Percentiles rank a stretch among this genome's conserved stretches.
Conservation (phyloP, 345 rosid species). For the Aquilaria sinensis region DNA sequence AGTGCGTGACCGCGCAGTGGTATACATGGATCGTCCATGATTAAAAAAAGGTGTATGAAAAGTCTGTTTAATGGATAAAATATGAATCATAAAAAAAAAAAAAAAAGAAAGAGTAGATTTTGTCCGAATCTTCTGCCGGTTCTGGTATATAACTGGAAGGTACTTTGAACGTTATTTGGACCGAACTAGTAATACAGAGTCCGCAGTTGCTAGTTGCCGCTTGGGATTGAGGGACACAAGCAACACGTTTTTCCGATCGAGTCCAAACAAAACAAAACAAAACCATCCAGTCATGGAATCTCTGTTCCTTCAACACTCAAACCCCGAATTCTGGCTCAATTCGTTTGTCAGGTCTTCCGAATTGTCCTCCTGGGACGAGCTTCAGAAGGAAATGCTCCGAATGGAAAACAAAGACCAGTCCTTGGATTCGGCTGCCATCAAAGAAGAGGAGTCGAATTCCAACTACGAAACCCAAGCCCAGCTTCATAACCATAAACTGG, state of each 20-base stretch:
- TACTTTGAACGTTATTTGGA: neutral
- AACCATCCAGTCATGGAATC: conserved; percentile 24
- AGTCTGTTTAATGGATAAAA: too few species aligned
- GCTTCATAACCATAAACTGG: neutral
- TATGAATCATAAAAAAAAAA: too few species aligned
- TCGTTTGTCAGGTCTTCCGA: conserved; percentile 35
- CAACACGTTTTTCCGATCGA: neutral
- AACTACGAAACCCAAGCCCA: conserved; percentile 3
- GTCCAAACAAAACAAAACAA: neutral
- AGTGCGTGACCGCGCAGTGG: too few species aligned
- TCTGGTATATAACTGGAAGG: conserved; percentile 9
- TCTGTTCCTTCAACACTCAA: conserved; percentile 15
- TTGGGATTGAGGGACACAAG: neutral
- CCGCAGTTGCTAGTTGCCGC: neutral
- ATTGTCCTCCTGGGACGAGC: conserved; percentile 36
- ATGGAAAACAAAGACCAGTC: conserved; percentile 26
- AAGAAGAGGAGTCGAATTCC: conserved; percentile 33
- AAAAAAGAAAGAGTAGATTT: neutral
- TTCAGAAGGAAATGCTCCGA: conserved; percentile 29
- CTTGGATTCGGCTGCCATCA: conserved; percentile 20
- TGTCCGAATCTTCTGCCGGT: neutral
- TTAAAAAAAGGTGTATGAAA: too few species aligned
- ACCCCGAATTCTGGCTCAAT: conserved; percentile 25
- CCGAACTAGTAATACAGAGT: neutral
- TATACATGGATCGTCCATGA: too few species aligned